These are phyloP conservation scores for Tylopilus rubrobrunneus DNA, from an alignment of 768 basidiomycete species.

Conservation along the genomic window DNA sequence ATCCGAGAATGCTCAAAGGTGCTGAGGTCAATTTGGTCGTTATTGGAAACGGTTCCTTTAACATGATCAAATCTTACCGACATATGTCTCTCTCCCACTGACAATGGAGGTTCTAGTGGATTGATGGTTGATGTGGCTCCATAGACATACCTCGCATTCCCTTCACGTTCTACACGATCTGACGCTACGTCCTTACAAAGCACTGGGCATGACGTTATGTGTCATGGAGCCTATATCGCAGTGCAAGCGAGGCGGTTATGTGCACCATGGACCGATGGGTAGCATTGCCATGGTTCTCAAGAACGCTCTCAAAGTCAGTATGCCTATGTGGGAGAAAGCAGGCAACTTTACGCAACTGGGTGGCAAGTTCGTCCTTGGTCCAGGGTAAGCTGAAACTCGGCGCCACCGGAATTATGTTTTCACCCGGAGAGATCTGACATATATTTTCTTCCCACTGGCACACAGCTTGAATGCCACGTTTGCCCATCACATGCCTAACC, in stretches of 20 bases:
- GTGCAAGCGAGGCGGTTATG: slow-evolving; percentile 52
- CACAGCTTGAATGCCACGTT: slow-evolving; percentile 60
- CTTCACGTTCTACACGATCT: slow-evolving; percentile 83
- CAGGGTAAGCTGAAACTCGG: slow-evolving; percentile 43
- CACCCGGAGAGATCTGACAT: background rate
- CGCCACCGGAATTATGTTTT: background rate
- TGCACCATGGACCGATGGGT: slow-evolving; percentile 59
- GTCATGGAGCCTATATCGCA: slow-evolving; percentile 41
- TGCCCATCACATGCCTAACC: slow-evolving; percentile 81
- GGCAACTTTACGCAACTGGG: slow-evolving; percentile 79
- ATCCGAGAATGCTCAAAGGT: slow-evolving; percentile 43
- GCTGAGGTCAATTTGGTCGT: slow-evolving; percentile 61
- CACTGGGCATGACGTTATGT: slow-evolving; percentile 70
- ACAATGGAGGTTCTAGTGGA: background rate
- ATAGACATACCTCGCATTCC: slow-evolving; percentile 66
- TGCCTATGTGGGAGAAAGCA: slow-evolving; percentile 80
- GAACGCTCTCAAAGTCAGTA: slow-evolving; percentile 65
- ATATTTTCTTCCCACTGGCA: background rate
- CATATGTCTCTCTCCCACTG: slow-evolving; percentile 35
- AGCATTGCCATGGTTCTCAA: slow-evolving; percentile 73
- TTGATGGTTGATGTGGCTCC: background rate
- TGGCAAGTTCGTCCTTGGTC: slow-evolving; percentile 81
- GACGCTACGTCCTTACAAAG: slow-evolving; percentile 57
- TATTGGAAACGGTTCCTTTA: slow-evolving; percentile 74
- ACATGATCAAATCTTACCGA: slow-evolving; percentile 72